Conservation (phyloP, 208 protist genomes). For the Herpetomonas samuelpessoai region DNA sequence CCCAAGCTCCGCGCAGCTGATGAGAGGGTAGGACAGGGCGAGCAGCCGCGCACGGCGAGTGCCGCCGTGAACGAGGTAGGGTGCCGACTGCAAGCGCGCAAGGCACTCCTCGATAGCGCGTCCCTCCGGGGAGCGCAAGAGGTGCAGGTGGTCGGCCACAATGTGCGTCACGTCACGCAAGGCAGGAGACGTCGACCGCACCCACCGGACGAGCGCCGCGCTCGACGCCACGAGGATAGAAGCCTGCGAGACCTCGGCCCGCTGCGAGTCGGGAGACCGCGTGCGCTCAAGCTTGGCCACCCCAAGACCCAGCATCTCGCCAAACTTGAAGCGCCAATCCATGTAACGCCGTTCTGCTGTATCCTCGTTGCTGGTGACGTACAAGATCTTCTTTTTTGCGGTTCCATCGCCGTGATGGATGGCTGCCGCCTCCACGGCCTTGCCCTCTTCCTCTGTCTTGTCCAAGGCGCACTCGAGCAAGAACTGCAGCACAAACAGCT, state of each 20-base stretch:
- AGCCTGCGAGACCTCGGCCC: constrained; percentile 22
- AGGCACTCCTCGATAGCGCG: constrained; percentile 83
- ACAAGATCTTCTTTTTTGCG: constrained; percentile 57
- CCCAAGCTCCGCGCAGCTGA: constrained; percentile 76
- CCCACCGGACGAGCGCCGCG: constrained; percentile 36
- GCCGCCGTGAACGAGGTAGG: constrained; percentile 55
- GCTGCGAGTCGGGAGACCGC: not conserved
- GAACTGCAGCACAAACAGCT: constrained; percentile 86
- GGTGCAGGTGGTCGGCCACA: constrained; percentile 79
- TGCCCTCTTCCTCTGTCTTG: constrained; percentile 18
- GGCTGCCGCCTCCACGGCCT: not conserved
- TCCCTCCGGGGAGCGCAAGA: constrained; percentile 70
- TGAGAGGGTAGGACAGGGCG: constrained; percentile 84
- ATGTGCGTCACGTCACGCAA: constrained; percentile 73
- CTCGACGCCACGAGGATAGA: constrained; percentile 66
- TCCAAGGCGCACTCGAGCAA: constrained; percentile 49
- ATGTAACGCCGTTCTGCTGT: constrained; percentile 68
- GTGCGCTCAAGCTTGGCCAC: constrained; percentile 41
- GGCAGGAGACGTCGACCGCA: constrained; percentile 37
- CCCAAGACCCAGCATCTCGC: constrained; percentile 52
- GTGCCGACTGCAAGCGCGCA: constrained; percentile 60
- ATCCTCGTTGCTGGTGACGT: constrained; percentile 71
- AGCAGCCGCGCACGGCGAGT: constrained; percentile 60
- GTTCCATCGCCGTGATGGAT: not conserved
- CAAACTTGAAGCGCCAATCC: constrained; percentile 85